Base-by-base conservation (phyloP, 1,139 yeast genomes). In the Arxiozyma slooffiae region DNA sequence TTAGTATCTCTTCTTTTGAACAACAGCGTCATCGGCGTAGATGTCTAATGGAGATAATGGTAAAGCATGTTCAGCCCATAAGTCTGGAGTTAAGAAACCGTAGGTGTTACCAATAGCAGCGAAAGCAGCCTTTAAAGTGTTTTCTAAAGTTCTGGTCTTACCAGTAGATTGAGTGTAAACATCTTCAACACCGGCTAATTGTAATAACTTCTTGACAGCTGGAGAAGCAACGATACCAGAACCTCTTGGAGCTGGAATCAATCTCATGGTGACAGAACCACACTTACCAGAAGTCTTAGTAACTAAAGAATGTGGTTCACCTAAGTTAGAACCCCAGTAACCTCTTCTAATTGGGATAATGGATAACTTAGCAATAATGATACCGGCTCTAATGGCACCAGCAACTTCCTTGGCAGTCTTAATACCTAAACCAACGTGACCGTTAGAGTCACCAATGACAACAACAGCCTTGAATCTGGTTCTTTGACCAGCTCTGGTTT, bases 241-340 rank as follows among this genome's bases (percentile, higher is more conserved):
- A 90, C 99, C 99, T 84, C 99, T 94, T 83, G 99, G 98, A 67
- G 99, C 99, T 76, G 99, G 99, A 72, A 92, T 90, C 74, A 92
- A 85, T 86, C 97, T 90, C 67, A 89, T 96, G 60, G 84, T 75
- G 72, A 92, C 97, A 76, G 97, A 90, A 82, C 97, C 97, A 82
- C 97, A 90, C 88, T 89, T 90, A 82, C 97, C 97, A 65, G 97
- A 85, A 73, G 90, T 88, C 89, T 92, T 92, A 79, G 85, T 79
- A 71, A 96, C 94, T 74, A 92, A 85, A 65, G 98, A 87, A 86
- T 92, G 99, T 72, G 98, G 98, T 77, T 87, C 85, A 84, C 98
- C 99, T 77, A 92, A 87, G 82, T 88, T 87, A 76, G 96, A 78
- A 79, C 99, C 99, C 99, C 99, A 92, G 92, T 92, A 92, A 82